phyloP scores from a whole-genome alignment of 495 filamentous ascomycete genomes.

The Aspergillus nidulans region DNA sequence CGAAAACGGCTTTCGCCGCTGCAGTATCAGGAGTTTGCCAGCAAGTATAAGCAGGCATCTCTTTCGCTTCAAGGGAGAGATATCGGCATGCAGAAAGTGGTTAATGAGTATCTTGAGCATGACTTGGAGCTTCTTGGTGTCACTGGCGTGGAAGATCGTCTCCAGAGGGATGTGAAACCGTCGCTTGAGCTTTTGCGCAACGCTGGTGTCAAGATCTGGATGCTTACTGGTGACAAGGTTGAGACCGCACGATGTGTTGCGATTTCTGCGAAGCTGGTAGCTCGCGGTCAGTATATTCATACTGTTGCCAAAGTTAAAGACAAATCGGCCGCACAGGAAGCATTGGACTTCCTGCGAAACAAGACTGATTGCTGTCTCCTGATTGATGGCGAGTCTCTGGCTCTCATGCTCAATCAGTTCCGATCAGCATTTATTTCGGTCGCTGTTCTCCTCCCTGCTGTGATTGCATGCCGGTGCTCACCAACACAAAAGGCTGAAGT shows the following conservation, averaged over 20 bases:
- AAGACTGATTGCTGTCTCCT: slow-evolving; percentile 86
- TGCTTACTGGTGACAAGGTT: slow-evolving; percentile 98
- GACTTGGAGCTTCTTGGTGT: slow-evolving; percentile 91
- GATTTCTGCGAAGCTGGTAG: slow-evolving; percentile 89
- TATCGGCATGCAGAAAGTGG: slow-evolving; percentile 69
- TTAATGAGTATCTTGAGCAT: slow-evolving; percentile 76
- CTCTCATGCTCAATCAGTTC: slow-evolving; percentile 77
- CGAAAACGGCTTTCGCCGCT: slow-evolving; percentile 70
- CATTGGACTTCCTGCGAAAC: slow-evolving; percentile 80
- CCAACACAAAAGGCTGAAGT: slow-evolving; percentile 97
- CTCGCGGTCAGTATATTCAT: slow-evolving; percentile 91
- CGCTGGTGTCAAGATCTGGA: slow-evolving; percentile 99
- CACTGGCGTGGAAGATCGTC: slow-evolving; percentile 94
- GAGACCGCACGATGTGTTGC: slow-evolving; percentile 97
- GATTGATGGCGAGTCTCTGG: slow-evolving; percentile 89
- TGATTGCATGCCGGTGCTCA: slow-evolving; percentile 95
- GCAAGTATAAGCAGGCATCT: slow-evolving; percentile 72
- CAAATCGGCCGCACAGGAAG: slow-evolving; percentile 65
- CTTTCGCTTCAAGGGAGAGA: slow-evolving; percentile 77
- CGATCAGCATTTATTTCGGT: slow-evolving; percentile 79
- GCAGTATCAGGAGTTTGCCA: slow-evolving; percentile 76
- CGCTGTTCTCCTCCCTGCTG: slow-evolving; percentile 82
- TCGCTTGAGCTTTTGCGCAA: slow-evolving; percentile 93
- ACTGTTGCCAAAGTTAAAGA: slow-evolving; percentile 72
- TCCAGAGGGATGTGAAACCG: slow-evolving; percentile 92